Conservation (phyloP, 75 land plant genomes). For the Selaginella moellendorffii region DNA sequence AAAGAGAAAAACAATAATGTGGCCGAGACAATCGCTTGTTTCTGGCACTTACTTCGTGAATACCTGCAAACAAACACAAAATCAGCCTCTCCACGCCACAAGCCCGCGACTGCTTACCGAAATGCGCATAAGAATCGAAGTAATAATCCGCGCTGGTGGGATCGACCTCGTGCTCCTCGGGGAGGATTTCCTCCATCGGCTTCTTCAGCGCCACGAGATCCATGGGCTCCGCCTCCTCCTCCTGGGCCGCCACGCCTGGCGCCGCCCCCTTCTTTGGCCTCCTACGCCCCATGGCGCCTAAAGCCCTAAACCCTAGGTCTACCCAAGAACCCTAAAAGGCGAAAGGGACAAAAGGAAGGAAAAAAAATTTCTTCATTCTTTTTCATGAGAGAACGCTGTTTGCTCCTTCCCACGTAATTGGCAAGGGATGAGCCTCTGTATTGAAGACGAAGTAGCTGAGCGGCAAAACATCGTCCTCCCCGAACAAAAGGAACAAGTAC, state of each 20-base stretch:
- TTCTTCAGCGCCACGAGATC: background rate
- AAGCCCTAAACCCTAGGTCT: background rate
- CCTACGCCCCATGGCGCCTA: background rate
- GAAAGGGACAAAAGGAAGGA: too few relatives aligned
- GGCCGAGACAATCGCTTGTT: background rate
- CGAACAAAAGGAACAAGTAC: conserved; percentile 80
- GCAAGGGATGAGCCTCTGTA: conserved; percentile 91
- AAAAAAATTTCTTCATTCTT: too few relatives aligned
- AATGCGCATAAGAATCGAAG: conserved; percentile 97
- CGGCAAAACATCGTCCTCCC: conserved; percentile 49
- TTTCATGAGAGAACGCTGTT: background rate
- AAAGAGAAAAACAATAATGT: background rate
- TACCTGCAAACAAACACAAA: conserved; percentile 42
- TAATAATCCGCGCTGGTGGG: conserved; percentile 96
- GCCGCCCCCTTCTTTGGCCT: background rate
- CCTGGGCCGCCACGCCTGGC: background rate
- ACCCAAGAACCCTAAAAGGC: too few relatives aligned
- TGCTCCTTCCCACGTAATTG: conserved; percentile 22
- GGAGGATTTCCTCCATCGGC: background rate
- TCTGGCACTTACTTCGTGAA: conserved; percentile 73
- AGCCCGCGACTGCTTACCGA: conserved; percentile 42
- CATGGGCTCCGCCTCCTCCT: background rate
- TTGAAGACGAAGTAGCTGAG: conserved; percentile 81
- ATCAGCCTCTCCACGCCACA: background rate
- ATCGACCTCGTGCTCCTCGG: conserved; percentile 12